Evolutionary conservation across 768 basidiomycete species (phyloP).

Genomic region (Piloderma croceum): DNA sequence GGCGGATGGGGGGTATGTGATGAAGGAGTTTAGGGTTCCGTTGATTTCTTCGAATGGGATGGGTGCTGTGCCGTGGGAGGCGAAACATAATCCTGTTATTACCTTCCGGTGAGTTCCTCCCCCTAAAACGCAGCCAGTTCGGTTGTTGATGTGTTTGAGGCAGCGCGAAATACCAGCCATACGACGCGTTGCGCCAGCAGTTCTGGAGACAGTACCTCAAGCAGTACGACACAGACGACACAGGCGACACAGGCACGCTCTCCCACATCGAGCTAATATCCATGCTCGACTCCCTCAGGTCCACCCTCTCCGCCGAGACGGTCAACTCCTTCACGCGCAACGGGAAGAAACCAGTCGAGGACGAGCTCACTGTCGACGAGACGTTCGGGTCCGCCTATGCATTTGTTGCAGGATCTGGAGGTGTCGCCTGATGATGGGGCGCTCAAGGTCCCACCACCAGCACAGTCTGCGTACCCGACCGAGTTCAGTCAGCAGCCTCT

Average conservation of each 20-base stretch:
- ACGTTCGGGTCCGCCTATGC: constrained; percentile 47
- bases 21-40: constrained; percentile 69
- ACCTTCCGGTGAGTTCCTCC: constrained; percentile 50
- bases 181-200: constrained; percentile 81
- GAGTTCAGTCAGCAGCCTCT: constrained; percentile 47
- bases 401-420: constrained; percentile 26
- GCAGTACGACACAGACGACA: constrained; percentile 89
- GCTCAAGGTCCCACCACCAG: too few species aligned
- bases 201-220: constrained; percentile 88
- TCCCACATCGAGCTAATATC: constrained; percentile 86
- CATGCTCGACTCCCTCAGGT: constrained; percentile 96
- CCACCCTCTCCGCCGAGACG: constrained; percentile 77
- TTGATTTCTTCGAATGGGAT: constrained; percentile 56
- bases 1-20: constrained; percentile 48
- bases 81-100: constrained; percentile 64
- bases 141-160: too few species aligned
- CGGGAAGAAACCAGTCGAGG: constrained; percentile 56
- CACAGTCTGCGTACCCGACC: constrained; percentile 28
- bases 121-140: background rate
- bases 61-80: constrained; percentile 71
- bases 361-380: constrained; percentile 75
- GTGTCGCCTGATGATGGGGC: constrained; percentile 12
- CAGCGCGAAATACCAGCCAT: constrained; percentile 93
- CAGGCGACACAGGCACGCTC: constrained; percentile 50
- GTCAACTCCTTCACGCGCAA: constrained; percentile 69